Evolutionary conservation across 2,329 filamentous ascomycete genomes (phyloP).

Genomic region (Exophiala bonariae): DNA sequence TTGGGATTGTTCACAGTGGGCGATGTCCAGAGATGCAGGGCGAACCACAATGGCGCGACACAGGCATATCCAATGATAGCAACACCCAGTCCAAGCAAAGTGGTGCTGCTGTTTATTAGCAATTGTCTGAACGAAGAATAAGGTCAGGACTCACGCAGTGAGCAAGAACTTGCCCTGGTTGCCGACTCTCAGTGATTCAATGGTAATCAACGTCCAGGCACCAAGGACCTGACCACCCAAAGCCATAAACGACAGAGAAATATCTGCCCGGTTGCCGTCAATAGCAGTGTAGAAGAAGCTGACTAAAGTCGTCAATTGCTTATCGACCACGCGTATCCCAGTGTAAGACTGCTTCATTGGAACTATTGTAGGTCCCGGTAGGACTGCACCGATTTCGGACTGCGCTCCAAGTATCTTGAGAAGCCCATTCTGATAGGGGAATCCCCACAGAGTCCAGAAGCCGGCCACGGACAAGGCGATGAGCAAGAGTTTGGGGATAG

Average conservation of each 20-base stretch:
- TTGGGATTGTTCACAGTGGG: slow-evolving; percentile 38
- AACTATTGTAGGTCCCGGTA: slow-evolving; percentile 28
- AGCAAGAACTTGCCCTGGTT: slow-evolving; percentile 39
- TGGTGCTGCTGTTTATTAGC: slow-evolving; percentile 29
- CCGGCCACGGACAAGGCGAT: slow-evolving; percentile 21
- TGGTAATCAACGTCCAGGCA: slow-evolving; percentile 43
- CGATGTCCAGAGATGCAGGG: slow-evolving; percentile 45
- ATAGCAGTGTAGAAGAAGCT: slow-evolving; percentile 42
- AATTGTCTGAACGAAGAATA: neutral
- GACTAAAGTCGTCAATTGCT: slow-evolving; percentile 29
- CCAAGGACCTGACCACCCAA: slow-evolving; percentile 44
- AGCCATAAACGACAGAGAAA: slow-evolving; percentile 38
- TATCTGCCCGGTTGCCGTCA: slow-evolving; percentile 37
- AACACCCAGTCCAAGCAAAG: slow-evolving; percentile 42
- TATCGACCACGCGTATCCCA: slow-evolving; percentile 27
- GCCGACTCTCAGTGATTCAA: slow-evolving; percentile 47
- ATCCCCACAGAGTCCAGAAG: slow-evolving; percentile 29
- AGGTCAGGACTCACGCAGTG: slow-evolving; percentile 11
- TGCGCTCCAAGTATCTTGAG: slow-evolving; percentile 25
- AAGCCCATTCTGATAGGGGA: slow-evolving; percentile 31
- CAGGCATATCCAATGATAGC: slow-evolving; percentile 48
- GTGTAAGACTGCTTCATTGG: slow-evolving; percentile 31
- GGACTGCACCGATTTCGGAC: slow-evolving; percentile 26
- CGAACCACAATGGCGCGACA: slow-evolving; percentile 44
- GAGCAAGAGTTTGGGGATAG: slow-evolving; percentile 11